Evolutionary conservation across 345 rosid genomes (phyloP).

Genomic region (Moricandia moricandioides): DNA sequence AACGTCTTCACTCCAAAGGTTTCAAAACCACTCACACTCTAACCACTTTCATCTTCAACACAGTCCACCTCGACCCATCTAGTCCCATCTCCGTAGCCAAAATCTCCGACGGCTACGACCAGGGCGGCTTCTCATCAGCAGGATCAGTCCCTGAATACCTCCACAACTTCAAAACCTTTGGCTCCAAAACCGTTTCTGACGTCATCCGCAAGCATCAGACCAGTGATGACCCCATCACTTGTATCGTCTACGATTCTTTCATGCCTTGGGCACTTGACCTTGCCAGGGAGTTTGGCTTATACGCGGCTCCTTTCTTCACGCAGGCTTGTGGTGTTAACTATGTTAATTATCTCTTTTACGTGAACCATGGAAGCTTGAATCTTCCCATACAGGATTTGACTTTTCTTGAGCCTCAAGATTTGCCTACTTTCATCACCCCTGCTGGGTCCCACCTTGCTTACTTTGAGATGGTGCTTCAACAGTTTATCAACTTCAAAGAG

Average conservation of each 20-base stretch:
- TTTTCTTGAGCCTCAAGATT: conserved; percentile 47
- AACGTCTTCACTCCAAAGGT: conserved; percentile 50
- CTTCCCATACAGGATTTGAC: conserved; percentile 46
- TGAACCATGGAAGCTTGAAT: conserved; percentile 36
- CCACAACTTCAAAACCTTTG: conserved; percentile 35
- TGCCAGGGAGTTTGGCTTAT: conserved; percentile 49
- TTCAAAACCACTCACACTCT: conserved; percentile 42
- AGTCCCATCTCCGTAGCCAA: conserved; percentile 13
- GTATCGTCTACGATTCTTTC: conserved; percentile 62
- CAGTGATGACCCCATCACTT: conserved; percentile 41
- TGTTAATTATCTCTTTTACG: conserved; percentile 45
- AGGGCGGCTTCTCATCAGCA: conserved; percentile 19
- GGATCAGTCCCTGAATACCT: conserved; percentile 36
- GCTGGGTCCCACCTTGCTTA: conserved; percentile 49
- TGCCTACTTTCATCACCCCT: conserved; percentile 55
- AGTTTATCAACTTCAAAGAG: conserved; percentile 46
- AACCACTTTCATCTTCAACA: conserved; percentile 40
- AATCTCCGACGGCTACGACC: conserved; percentile 16
- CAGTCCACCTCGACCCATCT: conserved; percentile 17
- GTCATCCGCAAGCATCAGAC: conserved; percentile 32
- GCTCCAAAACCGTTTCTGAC: conserved; percentile 48
- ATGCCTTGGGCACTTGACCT: conserved; percentile 68
- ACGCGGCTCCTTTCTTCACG: conserved; percentile 64
- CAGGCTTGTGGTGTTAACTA: conserved; percentile 62
- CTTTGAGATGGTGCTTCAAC: conserved; percentile 49